Percentiles rank a stretch among this genome's conserved stretches.
Conservation (phyloP, 2,329 filamentous ascomycete species). For the Drechslerella dactyloides region DNA sequence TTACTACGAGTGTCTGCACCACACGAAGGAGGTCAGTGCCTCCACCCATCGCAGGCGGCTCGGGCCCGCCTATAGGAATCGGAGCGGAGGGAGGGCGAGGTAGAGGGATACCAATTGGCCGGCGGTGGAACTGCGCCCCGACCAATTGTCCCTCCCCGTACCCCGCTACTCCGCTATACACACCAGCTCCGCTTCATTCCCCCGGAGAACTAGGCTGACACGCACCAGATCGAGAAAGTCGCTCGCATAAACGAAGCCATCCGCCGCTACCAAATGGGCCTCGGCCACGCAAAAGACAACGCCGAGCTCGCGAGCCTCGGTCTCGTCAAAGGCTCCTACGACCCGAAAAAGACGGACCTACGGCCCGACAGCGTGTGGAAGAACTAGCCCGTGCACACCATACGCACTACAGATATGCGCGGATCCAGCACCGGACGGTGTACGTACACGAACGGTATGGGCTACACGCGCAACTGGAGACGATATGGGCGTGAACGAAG, state of each 20-base stretch:
- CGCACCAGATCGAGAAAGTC: slow-evolving; percentile 34
- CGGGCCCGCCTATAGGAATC: neutral
- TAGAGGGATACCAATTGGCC: no score
- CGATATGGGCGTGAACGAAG: no score
- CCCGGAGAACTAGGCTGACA: neutral
- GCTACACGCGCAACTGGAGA: no score
- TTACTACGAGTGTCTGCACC: slow-evolving; percentile 98
- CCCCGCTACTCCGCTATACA: no score
- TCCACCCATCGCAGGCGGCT: neutral
- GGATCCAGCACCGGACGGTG: no score
- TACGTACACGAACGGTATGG: no score
- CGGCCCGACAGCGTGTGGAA: slow-evolving; percentile 27
- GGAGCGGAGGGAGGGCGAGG: neutral
- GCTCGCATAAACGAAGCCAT: slow-evolving; percentile 36
- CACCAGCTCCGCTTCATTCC: no score
- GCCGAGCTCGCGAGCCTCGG: slow-evolving; percentile 26
- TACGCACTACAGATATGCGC: no score
- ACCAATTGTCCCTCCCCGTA: no score
- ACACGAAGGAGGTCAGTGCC: slow-evolving; percentile 89
- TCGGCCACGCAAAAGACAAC: slow-evolving; percentile 33
- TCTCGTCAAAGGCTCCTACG: slow-evolving; percentile 39
- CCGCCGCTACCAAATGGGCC: slow-evolving; percentile 37
- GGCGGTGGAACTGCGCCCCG: no score
- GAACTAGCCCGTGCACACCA: slow-evolving; percentile 15
- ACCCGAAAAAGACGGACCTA: slow-evolving; percentile 24